Evolutionary conservation across 345 rosid species (phyloP).

Genomic region (Corymbia maculata): DNA sequence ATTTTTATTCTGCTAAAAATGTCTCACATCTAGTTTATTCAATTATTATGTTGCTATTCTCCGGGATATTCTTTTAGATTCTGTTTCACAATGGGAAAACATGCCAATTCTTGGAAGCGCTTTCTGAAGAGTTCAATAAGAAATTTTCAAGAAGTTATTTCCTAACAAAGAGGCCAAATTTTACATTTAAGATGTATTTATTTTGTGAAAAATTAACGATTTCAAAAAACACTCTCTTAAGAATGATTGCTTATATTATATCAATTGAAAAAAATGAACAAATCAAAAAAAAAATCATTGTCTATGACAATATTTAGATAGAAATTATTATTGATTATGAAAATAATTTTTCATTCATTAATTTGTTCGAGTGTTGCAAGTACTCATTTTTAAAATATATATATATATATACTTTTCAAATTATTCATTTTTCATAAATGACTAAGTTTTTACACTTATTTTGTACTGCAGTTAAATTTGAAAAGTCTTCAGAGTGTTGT

Average conservation of each 20-base stretch:
- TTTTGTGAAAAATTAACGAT: accelerated
- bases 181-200: background rate
- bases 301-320: background rate
- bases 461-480: no score
- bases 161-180: background rate
- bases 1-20: no score
- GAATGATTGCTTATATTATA: accelerated
- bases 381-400: background rate
- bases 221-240: background rate
- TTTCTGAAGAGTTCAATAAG: no score
- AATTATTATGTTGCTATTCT: background rate
- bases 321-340: background rate
- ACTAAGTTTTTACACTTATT: no score
- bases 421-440: no score
- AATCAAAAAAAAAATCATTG: background rate
- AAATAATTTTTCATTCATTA: background rate
- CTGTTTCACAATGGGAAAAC: background rate
- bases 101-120: no score
- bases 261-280: background rate
- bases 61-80: background rate
- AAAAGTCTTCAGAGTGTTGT: no score
- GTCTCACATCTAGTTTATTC: background rate
- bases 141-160: no score
- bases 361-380: background rate
- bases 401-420: no score